Conservation (phyloP, 345 rosid genomes). For the Lepidium sativum region DNA sequence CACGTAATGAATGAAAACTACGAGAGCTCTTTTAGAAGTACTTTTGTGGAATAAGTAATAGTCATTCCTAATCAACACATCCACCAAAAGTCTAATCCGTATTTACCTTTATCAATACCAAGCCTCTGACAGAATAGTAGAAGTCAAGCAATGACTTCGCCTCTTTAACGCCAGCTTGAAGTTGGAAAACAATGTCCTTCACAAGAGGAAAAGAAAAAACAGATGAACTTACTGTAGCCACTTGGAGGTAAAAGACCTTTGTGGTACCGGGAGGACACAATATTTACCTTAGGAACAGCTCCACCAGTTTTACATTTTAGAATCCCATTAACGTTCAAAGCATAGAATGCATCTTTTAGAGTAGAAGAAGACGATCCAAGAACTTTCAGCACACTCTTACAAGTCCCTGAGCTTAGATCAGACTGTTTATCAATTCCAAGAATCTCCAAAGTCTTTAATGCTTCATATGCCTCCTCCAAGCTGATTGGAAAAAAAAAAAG, state of each 20-base stretch:
- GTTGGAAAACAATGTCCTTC: conserved; percentile 56
- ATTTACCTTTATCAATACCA: conserved; percentile 79
- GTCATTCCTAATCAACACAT: not conserved
- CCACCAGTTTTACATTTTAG: conserved; percentile 44
- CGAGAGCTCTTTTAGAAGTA: not conserved
- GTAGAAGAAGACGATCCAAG: conserved; percentile 50
- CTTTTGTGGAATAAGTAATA: not conserved
- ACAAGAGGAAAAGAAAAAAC: conserved; percentile 6
- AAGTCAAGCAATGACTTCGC: conserved; percentile 72
- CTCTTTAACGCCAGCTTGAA: conserved; percentile 48
- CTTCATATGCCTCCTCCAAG: conserved; percentile 71
- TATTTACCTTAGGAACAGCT: conserved; percentile 50
- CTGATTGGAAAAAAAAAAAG: conserved; percentile 24
- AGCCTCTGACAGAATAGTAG: conserved; percentile 61
- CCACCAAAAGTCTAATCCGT: conserved; percentile 3
- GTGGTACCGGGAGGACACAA: not conserved
- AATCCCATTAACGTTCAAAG: conserved; percentile 59
- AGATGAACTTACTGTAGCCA: not conserved
- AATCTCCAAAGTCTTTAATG: conserved; percentile 64
- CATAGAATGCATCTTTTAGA: conserved; percentile 57
- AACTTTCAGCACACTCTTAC: conserved; percentile 40
- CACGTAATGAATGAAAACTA: not conserved
- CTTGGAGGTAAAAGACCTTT: not conserved
- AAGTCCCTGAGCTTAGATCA: conserved; percentile 40
- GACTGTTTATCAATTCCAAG: conserved; percentile 57